These are phyloP conservation scores for Hevea brasiliensis DNA, from an alignment of 345 rosid species.

Conservation along the genomic window DNA sequence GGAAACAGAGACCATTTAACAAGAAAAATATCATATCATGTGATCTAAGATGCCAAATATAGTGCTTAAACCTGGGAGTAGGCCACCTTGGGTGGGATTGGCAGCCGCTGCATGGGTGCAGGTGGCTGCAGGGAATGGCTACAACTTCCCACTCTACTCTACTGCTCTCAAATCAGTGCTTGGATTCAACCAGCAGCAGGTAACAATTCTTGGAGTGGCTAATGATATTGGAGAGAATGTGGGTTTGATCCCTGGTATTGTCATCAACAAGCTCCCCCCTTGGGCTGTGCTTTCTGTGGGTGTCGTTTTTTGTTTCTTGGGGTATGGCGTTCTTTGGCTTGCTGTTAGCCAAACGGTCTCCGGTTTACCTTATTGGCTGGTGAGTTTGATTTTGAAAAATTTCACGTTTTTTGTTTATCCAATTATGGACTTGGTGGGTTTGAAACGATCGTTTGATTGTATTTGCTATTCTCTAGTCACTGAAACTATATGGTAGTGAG, in stretches of 20 bases:
- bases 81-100: slow-evolving; percentile 96
- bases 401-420: not conserved
- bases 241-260: slow-evolving; percentile 81
- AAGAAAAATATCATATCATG: no score
- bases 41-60: slow-evolving; percentile 37
- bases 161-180: slow-evolving; percentile 67
- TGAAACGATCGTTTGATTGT: not conserved
- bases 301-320: slow-evolving; percentile 63
- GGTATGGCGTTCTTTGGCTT: slow-evolving; percentile 91
- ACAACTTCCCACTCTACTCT: slow-evolving; percentile 85
- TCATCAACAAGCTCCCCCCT: slow-evolving; percentile 87
- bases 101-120: slow-evolving; percentile 94
- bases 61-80: slow-evolving; percentile 69
- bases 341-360: slow-evolving; percentile 57
- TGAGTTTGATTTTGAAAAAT: slow-evolving; percentile 19
- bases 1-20: no score
- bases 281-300: slow-evolving; percentile 82
- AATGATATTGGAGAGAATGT: slow-evolving; percentile 87
- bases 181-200: slow-evolving; percentile 77
- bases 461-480: no score
- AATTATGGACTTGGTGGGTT: not conserved
- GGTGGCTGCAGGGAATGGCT: slow-evolving; percentile 60
- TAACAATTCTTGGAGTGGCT: slow-evolving; percentile 90
- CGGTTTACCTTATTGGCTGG: slow-evolving; percentile 83
- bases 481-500: no score